Evolutionary conservation across 441 rosid genomes (phyloP), one percentile per base, ranked within the genome.

Genomic region (Biscutella laevigata): DNA sequence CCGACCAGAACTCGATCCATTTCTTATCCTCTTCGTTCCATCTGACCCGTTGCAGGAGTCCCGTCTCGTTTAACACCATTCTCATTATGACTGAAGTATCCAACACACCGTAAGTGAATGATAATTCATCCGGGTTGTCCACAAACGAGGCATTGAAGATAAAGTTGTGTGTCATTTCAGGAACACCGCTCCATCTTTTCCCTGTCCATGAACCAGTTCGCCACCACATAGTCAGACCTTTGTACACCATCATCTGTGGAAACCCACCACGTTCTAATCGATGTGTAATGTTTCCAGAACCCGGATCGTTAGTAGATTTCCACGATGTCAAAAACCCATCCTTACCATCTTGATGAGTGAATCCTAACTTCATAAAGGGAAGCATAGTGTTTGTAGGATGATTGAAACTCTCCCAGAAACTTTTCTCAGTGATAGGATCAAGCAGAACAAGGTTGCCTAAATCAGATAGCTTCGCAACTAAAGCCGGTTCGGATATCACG

Each of bases 191-290:
- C 87, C 79, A 77, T 27, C 67, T 56, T 3, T 41, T 48, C 6
- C 88, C 86, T 1, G 82, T 84, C 94, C 94, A 84, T 6, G 90
- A 61, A 0, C 96, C 90, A 0, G 48, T 42, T 6, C 91, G 74
- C 82, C 82, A 82, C 62, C 19, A 50, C 0, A 49, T 62, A 3
- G 0, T 12, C 11, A 25, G 24, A 19, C 78, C 85, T 8, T 75
- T 76, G 60, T 78, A 81, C 7, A 81, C 25, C 17, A 70, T 64
- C 37, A 75, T 12, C 55, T 85, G 80, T 2, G 89, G 81, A 40
- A 48, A 77, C 21, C 79, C 89, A 4, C 8, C 47, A 2, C 80
- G 73, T 5, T 81, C 76, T 15, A 81, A 69, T 19, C 53, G 32
- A 12, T 3, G 62, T 8, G 75, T 56, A 57, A 22, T 19, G 53